These are phyloP conservation scores for Spongispora temasekensis DNA, from an alignment of 1,284 basidiomycete genomes.

Conservation along the genomic window DNA sequence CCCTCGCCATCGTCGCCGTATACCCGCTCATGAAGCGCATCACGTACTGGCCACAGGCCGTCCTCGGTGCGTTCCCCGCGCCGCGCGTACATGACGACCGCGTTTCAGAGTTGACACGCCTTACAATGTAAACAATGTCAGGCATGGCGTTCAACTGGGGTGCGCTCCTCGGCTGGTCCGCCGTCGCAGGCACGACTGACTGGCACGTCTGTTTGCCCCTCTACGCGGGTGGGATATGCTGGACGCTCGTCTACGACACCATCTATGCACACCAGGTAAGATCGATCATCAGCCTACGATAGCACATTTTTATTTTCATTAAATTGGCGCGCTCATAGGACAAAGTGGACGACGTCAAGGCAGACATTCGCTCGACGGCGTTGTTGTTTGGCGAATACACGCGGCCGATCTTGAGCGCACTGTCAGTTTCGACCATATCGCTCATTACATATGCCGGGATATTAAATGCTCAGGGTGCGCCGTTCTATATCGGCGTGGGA, in stretches of 20 bases:
- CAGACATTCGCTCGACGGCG: constrained; percentile 93
- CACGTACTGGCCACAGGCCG: constrained; percentile 96
- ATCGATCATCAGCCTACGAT: neutral
- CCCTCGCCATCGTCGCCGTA: constrained; percentile 81
- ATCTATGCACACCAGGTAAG: constrained; percentile 96
- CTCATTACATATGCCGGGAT: constrained; percentile 80
- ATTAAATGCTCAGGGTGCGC: constrained; percentile 71
- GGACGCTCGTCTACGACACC: constrained; percentile 97
- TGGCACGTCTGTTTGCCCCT: constrained; percentile 88
- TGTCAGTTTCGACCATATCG: constrained; percentile 77
- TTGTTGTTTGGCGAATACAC: constrained; percentile 84
- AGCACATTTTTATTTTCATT: neutral
- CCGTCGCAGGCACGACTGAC: constrained; percentile 80
- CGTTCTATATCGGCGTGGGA: constrained; percentile 81
- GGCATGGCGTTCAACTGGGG: constrained; percentile 99
- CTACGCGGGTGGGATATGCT: constrained; percentile 87
- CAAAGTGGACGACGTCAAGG: constrained; percentile 87
- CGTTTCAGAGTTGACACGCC: no score
- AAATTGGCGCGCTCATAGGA: constrained; percentile 54
- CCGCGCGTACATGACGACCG: neutral
- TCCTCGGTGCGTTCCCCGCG: constrained; percentile 71
- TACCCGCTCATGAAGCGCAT: constrained; percentile 99
- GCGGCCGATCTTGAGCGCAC: constrained; percentile 72
- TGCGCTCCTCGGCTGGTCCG: constrained; percentile 94
- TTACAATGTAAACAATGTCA: neutral